Base-by-base conservation (phyloP, 2,329 filamentous ascomycete species). In the Verticillium albo-atrum region DNA sequence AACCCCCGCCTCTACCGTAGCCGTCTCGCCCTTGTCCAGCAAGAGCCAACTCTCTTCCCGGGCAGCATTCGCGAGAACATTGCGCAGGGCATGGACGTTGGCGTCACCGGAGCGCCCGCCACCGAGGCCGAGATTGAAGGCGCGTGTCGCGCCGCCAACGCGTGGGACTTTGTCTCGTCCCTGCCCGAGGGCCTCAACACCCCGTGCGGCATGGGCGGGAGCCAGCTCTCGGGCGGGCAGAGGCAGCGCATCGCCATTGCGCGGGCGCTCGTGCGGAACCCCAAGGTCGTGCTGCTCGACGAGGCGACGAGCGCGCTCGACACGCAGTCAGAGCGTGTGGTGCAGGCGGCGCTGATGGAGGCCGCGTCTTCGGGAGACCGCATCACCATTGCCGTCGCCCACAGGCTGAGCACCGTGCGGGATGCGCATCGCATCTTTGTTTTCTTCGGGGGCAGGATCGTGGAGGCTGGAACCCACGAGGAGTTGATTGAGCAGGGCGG, bases 351-450 rank as follows among this genome's bases (percentile, higher is more conserved):
- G 0, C 75, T 87, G 59, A 79, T 84, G 68, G 73, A 67, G 56
- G 77, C 75, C 0, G 72, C 68, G 0, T 73, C 67, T 3, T 57
- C 60, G 70, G 64, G 58, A 69, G 77, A 60, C 60, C 70, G 70
- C 55, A 79, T 86, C 1, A 89, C 85, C 0, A 77, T 90, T 15
- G 85, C 86, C 6, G 85, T 90, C 2, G 87, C 88, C 1, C 87
- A 90, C 69, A 77, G 87, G 7, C 67, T 79, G 7, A 76, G 84
- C 37, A 78, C 76, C 0, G 32, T 64, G n/a, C 61, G 83, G 63
- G 78, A 86, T 59, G 82, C 82, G 0, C 80, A 87, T 68, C 70
- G 76, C 2, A 88, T 88, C 37, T 85, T 81, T 63, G 83, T 88
- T 0, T 84, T 89, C 66, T 81, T 83, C 6, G 72, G 76, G 3